Conservation (phyloP, 148 eudicot species). For the Cornus suecica region DNA sequence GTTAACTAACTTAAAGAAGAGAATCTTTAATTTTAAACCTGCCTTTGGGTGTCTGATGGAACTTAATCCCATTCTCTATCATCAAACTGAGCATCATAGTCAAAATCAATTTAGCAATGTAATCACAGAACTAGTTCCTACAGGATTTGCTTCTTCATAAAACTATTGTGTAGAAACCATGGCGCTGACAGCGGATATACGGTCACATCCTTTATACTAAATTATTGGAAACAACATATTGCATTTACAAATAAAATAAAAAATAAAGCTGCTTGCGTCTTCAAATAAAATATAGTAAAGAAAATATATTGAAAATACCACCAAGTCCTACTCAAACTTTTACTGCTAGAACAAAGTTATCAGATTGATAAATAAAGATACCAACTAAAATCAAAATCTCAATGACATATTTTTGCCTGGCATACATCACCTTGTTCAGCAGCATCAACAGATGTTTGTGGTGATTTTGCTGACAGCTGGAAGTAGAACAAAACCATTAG, state of each 20-base stretch:
- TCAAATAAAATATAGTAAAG: not conserved
- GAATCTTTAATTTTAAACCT: no score
- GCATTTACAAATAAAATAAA: not conserved
- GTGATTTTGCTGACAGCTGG: constrained; percentile 75
- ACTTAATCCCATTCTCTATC: not conserved
- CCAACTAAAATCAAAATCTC: constrained; percentile 16
- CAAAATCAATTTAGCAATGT: not conserved
- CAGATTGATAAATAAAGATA: constrained; percentile 14
- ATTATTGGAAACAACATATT: not conserved
- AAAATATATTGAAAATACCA: not conserved
- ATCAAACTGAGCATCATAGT: constrained; percentile 7
- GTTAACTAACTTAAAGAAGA: not conserved
- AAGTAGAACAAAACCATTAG: constrained; percentile 31
- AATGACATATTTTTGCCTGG: constrained; percentile 17
- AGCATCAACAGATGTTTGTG: constrained; percentile 48
- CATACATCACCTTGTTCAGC: constrained; percentile 74
- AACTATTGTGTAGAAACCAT: not conserved
- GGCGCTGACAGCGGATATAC: not conserved
- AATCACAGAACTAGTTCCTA: not conserved
- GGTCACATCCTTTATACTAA: not conserved
- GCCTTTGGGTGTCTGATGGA: not conserved
- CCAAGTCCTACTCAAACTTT: not conserved
- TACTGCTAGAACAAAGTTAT: not conserved
- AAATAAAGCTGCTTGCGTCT: not conserved
- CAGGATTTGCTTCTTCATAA: no score